Conservation (phyloP, 345 rosid species). For the Populus euphratica region DNA sequence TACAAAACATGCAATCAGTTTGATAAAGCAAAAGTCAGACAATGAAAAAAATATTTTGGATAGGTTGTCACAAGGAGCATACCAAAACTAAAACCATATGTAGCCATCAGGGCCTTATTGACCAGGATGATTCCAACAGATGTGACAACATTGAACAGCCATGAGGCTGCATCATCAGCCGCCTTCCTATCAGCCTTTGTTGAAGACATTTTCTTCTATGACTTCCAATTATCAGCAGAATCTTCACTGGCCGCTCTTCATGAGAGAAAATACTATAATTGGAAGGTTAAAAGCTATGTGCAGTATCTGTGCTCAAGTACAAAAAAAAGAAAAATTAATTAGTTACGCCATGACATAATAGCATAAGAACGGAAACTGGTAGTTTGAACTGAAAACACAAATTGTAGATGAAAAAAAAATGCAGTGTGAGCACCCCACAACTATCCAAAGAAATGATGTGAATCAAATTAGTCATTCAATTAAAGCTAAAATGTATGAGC, state of each 20-base stretch:
- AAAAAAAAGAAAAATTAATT: neutral
- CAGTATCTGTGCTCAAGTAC: neutral
- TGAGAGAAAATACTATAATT: conserved; percentile 8
- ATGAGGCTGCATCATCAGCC: conserved; percentile 77
- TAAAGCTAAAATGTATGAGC: neutral
- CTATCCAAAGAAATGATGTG: neutral
- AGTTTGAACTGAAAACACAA: neutral
- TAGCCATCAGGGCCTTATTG: conserved; percentile 94
- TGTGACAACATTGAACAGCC: conserved; percentile 96
- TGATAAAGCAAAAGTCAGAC: conserved; percentile 4
- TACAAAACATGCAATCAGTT: neutral
- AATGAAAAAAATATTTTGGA: neutral
- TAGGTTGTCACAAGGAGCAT: conserved; percentile 11
- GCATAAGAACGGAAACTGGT: neutral
- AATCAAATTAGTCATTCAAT: neutral
- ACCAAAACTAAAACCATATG: conserved; percentile 94
- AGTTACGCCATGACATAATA: neutral
- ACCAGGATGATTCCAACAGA: conserved; percentile 97
- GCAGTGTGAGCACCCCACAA: neutral
- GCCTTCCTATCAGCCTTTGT: conserved; percentile 77
- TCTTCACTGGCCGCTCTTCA: conserved; percentile 27
- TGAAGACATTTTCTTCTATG: conserved; percentile 46
- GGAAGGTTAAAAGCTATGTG: neutral
- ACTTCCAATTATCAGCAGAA: conserved; percentile 26
- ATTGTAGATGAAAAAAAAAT: neutral